A percentile compares a stretch with the other conserved stretches of the same genome.
These are phyloP conservation scores for Oldenlandia corymbosa DNA, from an alignment of 257 asterid genomes.

Conservation along the genomic window DNA sequence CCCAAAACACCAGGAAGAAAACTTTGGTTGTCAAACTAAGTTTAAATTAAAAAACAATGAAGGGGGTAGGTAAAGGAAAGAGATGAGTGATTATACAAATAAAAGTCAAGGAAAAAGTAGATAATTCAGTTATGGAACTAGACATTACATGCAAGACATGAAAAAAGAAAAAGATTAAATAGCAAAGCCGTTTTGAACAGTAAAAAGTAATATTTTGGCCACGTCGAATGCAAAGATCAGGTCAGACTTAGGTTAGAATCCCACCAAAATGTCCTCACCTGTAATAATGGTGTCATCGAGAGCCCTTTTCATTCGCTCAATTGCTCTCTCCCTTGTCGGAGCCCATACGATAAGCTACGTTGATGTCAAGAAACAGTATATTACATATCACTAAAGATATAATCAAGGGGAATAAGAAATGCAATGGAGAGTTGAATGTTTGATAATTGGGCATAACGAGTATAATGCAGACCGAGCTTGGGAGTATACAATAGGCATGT, in stretches of 20 bases:
- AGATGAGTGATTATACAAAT: no score
- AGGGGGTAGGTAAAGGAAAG: no score
- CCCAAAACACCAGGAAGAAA: not conserved
- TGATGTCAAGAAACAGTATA: constrained; percentile 6
- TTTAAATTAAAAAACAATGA: not conserved
- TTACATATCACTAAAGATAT: not conserved
- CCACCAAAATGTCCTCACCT: constrained; percentile 37
- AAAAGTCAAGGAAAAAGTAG: no score
- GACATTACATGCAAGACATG: not conserved
- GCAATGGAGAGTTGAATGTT: not conserved
- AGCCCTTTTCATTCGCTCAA: constrained; percentile 97
- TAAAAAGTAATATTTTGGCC: no score
- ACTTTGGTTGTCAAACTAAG: not conserved
- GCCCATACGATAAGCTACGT: constrained; percentile 95
- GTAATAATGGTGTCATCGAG: constrained; percentile 82
- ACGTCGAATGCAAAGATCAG: no score
- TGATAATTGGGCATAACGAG: not conserved
- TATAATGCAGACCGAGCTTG: not conserved
- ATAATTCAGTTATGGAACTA: not conserved
- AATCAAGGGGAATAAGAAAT: constrained; percentile 12
- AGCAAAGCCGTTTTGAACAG: not conserved
- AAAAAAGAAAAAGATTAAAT: not conserved
- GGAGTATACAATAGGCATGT: not conserved
- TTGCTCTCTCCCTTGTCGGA: constrained; percentile 94
- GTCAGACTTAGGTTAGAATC: not conserved